phyloP scores from a whole-genome alignment of 208 protist species.

The Novymonas esmeraldas region DNA sequence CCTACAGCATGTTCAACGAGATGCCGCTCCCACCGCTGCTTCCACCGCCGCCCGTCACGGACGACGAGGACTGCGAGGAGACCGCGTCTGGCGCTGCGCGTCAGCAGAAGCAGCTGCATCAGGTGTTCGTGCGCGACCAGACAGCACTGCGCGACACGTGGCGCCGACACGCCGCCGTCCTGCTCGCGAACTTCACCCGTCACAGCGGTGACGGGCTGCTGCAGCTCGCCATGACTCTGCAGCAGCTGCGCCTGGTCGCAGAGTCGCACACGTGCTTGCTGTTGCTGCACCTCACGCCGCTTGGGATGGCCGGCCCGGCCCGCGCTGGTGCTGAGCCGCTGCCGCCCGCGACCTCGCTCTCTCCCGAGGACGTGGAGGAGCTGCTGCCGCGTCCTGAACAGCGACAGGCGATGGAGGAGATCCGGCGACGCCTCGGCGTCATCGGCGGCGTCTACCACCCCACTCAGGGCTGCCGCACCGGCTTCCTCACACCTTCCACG shows the following conservation, averaged over 20 bases:
- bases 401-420: conserved; percentile 47
- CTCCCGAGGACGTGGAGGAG: conserved; percentile 18
- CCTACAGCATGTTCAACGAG: conserved; percentile 86
- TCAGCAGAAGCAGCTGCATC: conserved; percentile 1
- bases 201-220: conserved; percentile 60
- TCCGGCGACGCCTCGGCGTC: conserved; percentile 55
- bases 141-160: conserved; percentile 35
- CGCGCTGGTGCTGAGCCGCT: conserved; percentile 28
- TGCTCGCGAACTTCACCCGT: conserved; percentile 71
- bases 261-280: conserved; percentile 80
- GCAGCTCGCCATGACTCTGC: conserved; percentile 45
- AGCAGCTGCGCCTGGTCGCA: conserved; percentile 42
- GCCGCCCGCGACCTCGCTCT: conserved; percentile 8
- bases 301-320: conserved; percentile 27
- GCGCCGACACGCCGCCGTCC: conserved; percentile 56
- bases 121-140: conserved; percentile 17
- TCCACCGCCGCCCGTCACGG: conserved; percentile 9
- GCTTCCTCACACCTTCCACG: conserved; percentile 68
- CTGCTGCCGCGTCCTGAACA: conserved; percentile 45
- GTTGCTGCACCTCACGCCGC: conserved; percentile 52
- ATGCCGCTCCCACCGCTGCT: conserved; percentile 61
- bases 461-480: conserved; percentile 42
- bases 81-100: conserved; percentile 2
- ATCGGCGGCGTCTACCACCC: conserved; percentile 68
- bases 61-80: neutral